Conservation (phyloP, 1,284 basidiomycete genomes). For the Tilletia walkeri region DNA sequence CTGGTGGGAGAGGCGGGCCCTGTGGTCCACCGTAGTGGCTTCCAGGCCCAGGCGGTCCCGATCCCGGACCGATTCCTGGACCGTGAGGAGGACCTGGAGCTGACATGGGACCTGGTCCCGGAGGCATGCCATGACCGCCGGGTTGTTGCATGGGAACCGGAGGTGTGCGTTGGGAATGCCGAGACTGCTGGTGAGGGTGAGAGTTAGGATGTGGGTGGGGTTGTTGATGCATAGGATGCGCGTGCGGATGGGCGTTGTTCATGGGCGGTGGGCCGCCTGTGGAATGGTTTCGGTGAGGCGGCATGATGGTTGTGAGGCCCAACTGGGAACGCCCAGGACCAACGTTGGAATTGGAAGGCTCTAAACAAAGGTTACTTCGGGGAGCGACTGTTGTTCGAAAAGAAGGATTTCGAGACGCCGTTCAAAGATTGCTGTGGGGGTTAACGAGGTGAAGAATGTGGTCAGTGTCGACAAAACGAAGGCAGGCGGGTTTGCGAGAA, state of each 20-base stretch:
- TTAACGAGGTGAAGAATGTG: no score
- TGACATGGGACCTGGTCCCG: not conserved
- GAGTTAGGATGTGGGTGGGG: conserved; percentile 8
- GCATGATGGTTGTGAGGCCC: not conserved
- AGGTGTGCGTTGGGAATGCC: conserved; percentile 7
- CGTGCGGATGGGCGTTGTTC: conserved; percentile 1
- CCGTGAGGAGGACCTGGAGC: not conserved
- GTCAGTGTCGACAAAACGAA: no score
- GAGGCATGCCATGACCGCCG: not conserved
- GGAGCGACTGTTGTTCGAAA: no score
- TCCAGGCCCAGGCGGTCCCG: not conserved
- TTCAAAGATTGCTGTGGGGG: not conserved
- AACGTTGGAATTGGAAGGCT: no score
- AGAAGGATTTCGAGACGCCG: no score
- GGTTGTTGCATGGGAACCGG: conserved; percentile 10
- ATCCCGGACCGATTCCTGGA: not conserved
- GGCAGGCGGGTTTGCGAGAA: no score
- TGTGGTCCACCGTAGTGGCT: not conserved
- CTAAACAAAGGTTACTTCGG: no score
- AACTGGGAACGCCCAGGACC: no score
- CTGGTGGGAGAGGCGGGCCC: not conserved
- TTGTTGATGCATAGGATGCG: conserved; percentile 5
- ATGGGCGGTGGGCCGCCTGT: not conserved
- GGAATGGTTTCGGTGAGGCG: not conserved
- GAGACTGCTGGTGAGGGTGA: not conserved